phyloP scores from a whole-genome alignment of 2,329 filamentous ascomycete genomes.

The Amesomyces nigricolor region DNA sequence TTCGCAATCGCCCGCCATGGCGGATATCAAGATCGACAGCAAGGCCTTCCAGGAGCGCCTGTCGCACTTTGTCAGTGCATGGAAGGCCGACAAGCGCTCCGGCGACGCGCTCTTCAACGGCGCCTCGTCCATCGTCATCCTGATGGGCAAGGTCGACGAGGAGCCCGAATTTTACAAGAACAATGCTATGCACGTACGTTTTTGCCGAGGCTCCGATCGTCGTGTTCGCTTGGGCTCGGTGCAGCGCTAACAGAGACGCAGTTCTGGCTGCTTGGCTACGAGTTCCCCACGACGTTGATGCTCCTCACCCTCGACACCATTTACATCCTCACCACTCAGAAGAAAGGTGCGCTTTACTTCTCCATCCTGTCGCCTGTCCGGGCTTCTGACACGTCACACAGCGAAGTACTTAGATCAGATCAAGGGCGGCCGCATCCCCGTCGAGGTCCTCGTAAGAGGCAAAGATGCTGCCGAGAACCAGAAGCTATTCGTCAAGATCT shows the following conservation, averaged over 20 bases:
- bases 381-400: slow-evolving; percentile 38
- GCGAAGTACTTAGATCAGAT: slow-evolving; percentile 89
- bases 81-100: slow-evolving; percentile 92
- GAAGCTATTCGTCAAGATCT: slow-evolving; percentile 78
- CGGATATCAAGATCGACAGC: slow-evolving; percentile 92
- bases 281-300: slow-evolving; percentile 94
- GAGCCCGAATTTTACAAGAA: slow-evolving; percentile 86
- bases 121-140: slow-evolving; percentile 76
- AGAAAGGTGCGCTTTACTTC: slow-evolving; percentile 65
- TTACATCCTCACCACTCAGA: slow-evolving; percentile 90
- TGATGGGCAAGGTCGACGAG: slow-evolving; percentile 86
- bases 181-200: slow-evolving; percentile 85
- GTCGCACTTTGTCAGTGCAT: slow-evolving; percentile 77
- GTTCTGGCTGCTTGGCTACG: slow-evolving; percentile 98
- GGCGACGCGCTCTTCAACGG: slow-evolving; percentile 82
- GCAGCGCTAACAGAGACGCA: slow-evolving; percentile 36
- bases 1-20: slow-evolving; percentile 45
- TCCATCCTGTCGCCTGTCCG: neutral
- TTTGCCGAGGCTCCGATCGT: neutral
- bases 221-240: neutral
- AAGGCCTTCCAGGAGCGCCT: slow-evolving; percentile 91
- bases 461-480: slow-evolving; percentile 90
- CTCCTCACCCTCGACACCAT: slow-evolving; percentile 82
- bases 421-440: slow-evolving; percentile 84
- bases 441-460: slow-evolving; percentile 85